phyloP scores from a whole-genome alignment of 768 basidiomycete species.

The Hypholoma sublateritium region DNA sequence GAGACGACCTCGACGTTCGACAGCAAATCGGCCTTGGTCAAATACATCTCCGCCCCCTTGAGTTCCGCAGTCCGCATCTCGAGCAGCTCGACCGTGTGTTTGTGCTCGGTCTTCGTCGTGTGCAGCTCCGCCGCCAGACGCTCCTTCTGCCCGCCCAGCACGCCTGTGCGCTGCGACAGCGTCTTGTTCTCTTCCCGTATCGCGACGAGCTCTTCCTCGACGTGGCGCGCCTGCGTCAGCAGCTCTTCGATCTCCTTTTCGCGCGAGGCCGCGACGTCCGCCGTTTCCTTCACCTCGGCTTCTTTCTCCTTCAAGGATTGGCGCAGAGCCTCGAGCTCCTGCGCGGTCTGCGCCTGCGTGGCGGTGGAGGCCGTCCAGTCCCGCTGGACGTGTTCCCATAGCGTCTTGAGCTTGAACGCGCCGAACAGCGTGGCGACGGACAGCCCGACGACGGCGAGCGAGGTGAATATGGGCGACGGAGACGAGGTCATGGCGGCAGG shows the following conservation, averaged over 20 bases:
- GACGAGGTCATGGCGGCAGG: conserved; percentile 10
- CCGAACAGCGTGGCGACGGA: conserved; percentile 29
- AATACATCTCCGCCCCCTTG: conserved; percentile 47
- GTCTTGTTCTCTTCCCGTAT: conserved; percentile 17
- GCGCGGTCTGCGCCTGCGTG: not conserved
- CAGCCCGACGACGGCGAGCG: conserved; percentile 28
- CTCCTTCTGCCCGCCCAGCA: conserved; percentile 17
- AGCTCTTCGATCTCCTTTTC: conserved; percentile 17
- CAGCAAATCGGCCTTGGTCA: conserved; percentile 43
- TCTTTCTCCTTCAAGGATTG: conserved; percentile 19
- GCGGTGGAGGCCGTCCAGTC: not conserved
- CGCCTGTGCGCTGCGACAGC: conserved; percentile 16
- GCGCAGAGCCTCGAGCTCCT: conserved; percentile 16
- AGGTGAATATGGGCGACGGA: conserved; percentile 15
- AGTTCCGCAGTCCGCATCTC: conserved; percentile 45
- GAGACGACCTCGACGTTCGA: conserved; percentile 49
- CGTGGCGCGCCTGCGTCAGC: conserved; percentile 12
- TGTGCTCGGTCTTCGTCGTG: conserved; percentile 18
- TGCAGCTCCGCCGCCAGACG: conserved; percentile 19
- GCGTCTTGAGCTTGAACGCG: conserved; percentile 20
- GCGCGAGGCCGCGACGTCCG: conserved; percentile 14
- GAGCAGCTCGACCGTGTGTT: conserved; percentile 30
- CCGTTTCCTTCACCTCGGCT: conserved; percentile 19
- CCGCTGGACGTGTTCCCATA: conserved; percentile 22
- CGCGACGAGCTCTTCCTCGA: conserved; percentile 20